phyloP scores from a whole-genome alignment of 2,329 filamentous ascomycete species.

The Lachnellula arida region DNA sequence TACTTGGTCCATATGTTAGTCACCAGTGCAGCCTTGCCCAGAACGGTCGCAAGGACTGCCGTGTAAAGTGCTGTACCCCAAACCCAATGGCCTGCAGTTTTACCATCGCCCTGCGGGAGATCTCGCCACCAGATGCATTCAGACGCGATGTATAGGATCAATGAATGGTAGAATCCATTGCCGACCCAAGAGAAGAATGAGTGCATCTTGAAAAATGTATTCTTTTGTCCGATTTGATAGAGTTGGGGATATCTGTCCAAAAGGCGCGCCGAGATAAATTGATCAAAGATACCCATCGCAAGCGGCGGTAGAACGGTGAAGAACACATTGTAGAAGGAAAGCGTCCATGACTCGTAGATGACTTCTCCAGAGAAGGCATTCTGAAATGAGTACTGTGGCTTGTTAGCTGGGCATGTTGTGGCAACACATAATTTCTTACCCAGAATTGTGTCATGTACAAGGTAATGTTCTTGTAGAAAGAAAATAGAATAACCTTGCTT shows the following conservation, averaged over 20 bases:
- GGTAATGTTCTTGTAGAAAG: slow-evolving; percentile 99
- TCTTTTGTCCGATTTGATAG: slow-evolving; percentile 88
- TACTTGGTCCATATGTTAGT: slow-evolving; percentile 99
- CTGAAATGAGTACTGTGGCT: slow-evolving; percentile 80
- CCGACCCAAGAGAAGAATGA: slow-evolving; percentile 90
- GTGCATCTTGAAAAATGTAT: slow-evolving; percentile 87
- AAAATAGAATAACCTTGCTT: slow-evolving; percentile 95
- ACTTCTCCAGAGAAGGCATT: slow-evolving; percentile 97
- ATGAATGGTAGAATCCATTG: slow-evolving; percentile 93
- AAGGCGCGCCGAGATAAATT: slow-evolving; percentile 91
- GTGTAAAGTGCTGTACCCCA: slow-evolving; percentile 97
- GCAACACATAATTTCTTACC: slow-evolving; percentile 50
- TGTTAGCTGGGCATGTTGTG: slow-evolving; percentile 27
- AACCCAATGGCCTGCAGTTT: slow-evolving; percentile 89
- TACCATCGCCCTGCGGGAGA: slow-evolving; percentile 71
- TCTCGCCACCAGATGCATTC: slow-evolving; percentile 80
- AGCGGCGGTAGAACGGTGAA: slow-evolving; percentile 93
- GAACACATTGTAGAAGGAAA: slow-evolving; percentile 99
- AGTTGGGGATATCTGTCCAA: slow-evolving; percentile 95
- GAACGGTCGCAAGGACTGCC: slow-evolving; percentile 84
- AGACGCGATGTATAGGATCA: slow-evolving; percentile 84
- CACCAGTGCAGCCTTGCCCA: slow-evolving; percentile 90
- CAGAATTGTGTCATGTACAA: slow-evolving; percentile 99
- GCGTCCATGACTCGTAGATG: slow-evolving; percentile 98
- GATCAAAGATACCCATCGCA: slow-evolving; percentile 92